A percentile compares a stretch with the other conserved stretches of the same genome.
These are phyloP conservation scores for Fomes fomentarius DNA, from an alignment of 1,284 basidiomycete species.

Conservation along the genomic window DNA sequence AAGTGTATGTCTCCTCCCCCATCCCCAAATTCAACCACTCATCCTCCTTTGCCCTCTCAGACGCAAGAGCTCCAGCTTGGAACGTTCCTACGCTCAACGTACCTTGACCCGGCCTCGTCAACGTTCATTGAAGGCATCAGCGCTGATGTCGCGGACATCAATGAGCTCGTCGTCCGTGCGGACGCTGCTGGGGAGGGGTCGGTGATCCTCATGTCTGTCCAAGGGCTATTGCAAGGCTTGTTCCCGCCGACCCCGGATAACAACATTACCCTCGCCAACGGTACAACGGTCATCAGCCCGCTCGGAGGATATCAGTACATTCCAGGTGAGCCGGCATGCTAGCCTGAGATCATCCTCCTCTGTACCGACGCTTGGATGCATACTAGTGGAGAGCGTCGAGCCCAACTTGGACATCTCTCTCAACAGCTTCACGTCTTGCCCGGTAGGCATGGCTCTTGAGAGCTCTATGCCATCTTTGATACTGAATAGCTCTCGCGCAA, in stretches of 20 bases:
- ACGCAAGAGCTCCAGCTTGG: constrained; percentile 46
- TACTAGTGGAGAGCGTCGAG: constrained; percentile 40
- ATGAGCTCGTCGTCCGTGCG: constrained; percentile 24
- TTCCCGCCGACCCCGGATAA: constrained; percentile 36
- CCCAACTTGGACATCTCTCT: constrained; percentile 43
- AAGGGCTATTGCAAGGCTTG: constrained; percentile 35
- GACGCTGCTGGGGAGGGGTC: constrained; percentile 37
- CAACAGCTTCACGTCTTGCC: constrained; percentile 46
- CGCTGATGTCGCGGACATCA: constrained; percentile 27
- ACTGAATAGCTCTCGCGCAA: neutral
- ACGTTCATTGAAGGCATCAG: constrained; percentile 38
- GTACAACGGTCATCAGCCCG: constrained; percentile 40
- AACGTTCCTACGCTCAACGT: constrained; percentile 38
- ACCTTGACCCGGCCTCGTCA: constrained; percentile 36
- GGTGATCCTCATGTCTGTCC: constrained; percentile 39
- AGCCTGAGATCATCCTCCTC: too few relatives aligned
- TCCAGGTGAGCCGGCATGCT: constrained; percentile 17
- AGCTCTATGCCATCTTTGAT: neutral
- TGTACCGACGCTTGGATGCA: too few relatives aligned
- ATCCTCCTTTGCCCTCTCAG: constrained; percentile 14
- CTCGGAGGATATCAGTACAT: constrained; percentile 43
- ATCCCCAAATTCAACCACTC: constrained; percentile 37
- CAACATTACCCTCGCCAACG: constrained; percentile 44
- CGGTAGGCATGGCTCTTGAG: constrained; percentile 24
- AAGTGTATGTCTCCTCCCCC: constrained; percentile 35